Percentiles rank a stretch among this genome's conserved stretches.
These are phyloP conservation scores for Lactarius indigo DNA, from an alignment of 768 basidiomycete genomes.

Conservation along the genomic window DNA sequence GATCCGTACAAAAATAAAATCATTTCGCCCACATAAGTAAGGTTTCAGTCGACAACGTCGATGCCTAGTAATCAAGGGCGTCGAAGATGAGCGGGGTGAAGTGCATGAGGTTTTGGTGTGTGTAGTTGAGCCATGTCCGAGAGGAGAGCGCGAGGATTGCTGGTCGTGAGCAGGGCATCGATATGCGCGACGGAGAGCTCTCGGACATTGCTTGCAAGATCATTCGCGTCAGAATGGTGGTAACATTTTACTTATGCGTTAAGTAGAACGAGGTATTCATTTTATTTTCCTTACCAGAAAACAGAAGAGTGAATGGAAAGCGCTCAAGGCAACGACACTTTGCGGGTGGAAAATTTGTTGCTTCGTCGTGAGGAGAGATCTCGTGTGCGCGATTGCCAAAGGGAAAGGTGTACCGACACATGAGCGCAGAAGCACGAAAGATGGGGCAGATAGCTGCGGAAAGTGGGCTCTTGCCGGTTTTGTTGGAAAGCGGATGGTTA, in stretches of 20 bases:
- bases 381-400: too few species aligned
- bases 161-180: conserved; percentile 50
- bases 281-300: not conserved
- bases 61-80: conserved; percentile 77
- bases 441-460: not conserved
- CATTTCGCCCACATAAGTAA: too few species aligned
- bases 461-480: not conserved
- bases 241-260: not conserved
- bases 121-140: conserved; percentile 96
- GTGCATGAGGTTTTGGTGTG: conserved; percentile 93
- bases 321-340: not conserved
- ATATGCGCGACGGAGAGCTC: too few species aligned
- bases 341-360: not conserved
- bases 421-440: not conserved
- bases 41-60: too few species aligned
- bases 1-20: too few species aligned
- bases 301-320: not conserved
- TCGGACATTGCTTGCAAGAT: not conserved
- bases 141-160: conserved; percentile 96
- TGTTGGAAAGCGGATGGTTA: too few species aligned
- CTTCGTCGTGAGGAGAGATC: not conserved
- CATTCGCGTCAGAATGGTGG: not conserved
- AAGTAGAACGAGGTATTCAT: not conserved
- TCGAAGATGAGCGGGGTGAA: conserved; percentile 98
- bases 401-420: not conserved